Conservation (phyloP, 2,329 filamentous ascomycete genomes). For the Colletotrichum eleusines region DNA sequence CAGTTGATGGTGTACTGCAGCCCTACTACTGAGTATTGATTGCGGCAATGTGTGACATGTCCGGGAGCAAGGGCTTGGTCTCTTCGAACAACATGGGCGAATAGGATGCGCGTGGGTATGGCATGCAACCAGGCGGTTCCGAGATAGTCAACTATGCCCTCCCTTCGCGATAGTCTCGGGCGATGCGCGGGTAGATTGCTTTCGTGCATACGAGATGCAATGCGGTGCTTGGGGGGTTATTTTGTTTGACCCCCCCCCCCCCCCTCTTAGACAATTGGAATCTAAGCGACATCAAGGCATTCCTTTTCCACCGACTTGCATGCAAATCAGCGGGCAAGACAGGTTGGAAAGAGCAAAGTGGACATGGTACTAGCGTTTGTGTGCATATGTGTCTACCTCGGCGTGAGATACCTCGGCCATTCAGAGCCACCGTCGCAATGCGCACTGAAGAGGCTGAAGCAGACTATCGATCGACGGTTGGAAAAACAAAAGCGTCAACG, state of each 20-base stretch:
- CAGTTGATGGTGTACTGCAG: constrained; percentile 40
- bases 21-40: constrained; percentile 37
- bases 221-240: constrained; percentile 11
- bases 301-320: constrained; percentile 7
- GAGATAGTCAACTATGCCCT: constrained; percentile 35
- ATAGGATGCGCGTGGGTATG: constrained; percentile 34
- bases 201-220: constrained; percentile 16
- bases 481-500: constrained; percentile 13
- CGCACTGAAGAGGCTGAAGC: constrained; percentile 4
- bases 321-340: constrained; percentile 22
- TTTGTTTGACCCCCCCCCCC: constrained; percentile 8
- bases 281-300: constrained; percentile 25
- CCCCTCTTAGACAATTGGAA: constrained; percentile 22
- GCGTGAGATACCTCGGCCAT: constrained; percentile 10
- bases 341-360: constrained; percentile 27
- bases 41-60: constrained; percentile 20
- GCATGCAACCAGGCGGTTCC: constrained; percentile 37
- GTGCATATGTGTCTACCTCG: constrained; percentile 12
- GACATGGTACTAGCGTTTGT: constrained; percentile 7
- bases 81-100: constrained; percentile 24
- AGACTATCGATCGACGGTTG: constrained; percentile 20
- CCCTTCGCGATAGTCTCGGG: constrained; percentile 25
- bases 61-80: constrained; percentile 20
- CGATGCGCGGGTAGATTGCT: constrained; percentile 36
- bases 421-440: constrained; percentile 3